These are phyloP conservation scores for Kazachstania viticola DNA, from an alignment of 805 yeast species.

Conservation along the genomic window DNA sequence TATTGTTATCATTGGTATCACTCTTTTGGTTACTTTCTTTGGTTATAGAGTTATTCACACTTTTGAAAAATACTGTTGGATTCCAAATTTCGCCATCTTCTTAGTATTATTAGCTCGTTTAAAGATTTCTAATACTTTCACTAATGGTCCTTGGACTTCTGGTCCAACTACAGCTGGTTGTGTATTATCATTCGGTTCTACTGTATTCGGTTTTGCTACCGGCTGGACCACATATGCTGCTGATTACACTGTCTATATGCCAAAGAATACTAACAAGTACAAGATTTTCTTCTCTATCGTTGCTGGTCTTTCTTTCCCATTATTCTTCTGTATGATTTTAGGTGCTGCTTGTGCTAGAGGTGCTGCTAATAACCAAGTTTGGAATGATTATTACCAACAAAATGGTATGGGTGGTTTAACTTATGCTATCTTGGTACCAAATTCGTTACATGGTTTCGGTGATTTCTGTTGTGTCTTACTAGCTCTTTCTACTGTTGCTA, in stretches of 20 bases:
- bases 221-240: conserved; percentile 94
- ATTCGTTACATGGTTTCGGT: conserved; percentile 82
- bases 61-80: conserved; percentile 82
- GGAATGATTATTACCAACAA: conserved; percentile 38
- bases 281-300: conserved; percentile 55
- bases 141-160: conserved; percentile 35
- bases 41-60: conserved; percentile 76
- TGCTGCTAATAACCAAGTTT: conserved; percentile 33
- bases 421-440: conserved; percentile 62
- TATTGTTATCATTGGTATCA: conserved; percentile 52
- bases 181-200: conserved; percentile 72
- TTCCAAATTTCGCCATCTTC: conserved; percentile 66
- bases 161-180: conserved; percentile 65
- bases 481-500: conserved; percentile 79
- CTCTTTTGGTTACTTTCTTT: conserved; percentile 65
- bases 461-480: conserved; percentile 78
- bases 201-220: conserved; percentile 78
- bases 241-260: conserved; percentile 85
- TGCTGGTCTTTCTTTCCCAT: conserved; percentile 55
- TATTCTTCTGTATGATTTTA: conserved; percentile 59
- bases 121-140: conserved; percentile 53
- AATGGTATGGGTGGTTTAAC: conserved; percentile 73
- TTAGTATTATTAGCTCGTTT: conserved; percentile 71
- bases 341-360: conserved; percentile 86
- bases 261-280: conserved; percentile 43